Base-by-base conservation (phyloP, 495 filamentous ascomycete species). In the Hypoxylon cercidicola region DNA sequence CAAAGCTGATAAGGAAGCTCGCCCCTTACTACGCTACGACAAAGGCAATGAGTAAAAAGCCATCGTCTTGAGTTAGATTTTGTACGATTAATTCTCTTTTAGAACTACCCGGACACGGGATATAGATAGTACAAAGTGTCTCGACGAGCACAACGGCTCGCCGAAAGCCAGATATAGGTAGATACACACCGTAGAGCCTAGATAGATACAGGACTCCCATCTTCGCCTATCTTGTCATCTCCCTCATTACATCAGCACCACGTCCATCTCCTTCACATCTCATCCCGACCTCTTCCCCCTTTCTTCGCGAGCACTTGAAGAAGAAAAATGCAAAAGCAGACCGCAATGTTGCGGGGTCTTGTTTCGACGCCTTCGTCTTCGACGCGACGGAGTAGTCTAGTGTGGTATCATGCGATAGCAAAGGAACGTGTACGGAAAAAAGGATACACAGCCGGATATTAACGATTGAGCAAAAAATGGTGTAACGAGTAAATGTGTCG, bases 331-430 rank as follows among this genome's bases (percentile, higher is more conserved):
- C 8, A 15, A 46, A 58, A 51, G 16, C 13, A 10, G 39, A 60
- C 28, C 55, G 44, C 35, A 62, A 60, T 55, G 28, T 39, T 18
- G 34, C 30, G 48, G 37, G 39, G 49, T 46, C 45, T 48, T 51
- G 60, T 49, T 50, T 55, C 60, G 25, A 25, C 34, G 43, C 58
- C 43, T 49, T 28, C 19, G 55, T 16, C 40, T 43, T 18, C 15
- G 40, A 20, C 1, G 7, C 9, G 40, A 43, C 16, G 3, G 40
- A 43, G 50, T 53, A 46, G 52, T 68, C 65, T 60, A 68, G 15
- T 43, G 54, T 68, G 65, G 65, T 68, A 68, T 68, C 65, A 68
- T 68, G 65, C 65, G 16, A 7, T 10, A 43, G 37, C 37, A 40
- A 40, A 40, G 37, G 10, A 37, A 37, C 8, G 23, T 25, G n/a